Base-by-base conservation (phyloP, 345 rosid species). In the Populus ilicifolia region DNA sequence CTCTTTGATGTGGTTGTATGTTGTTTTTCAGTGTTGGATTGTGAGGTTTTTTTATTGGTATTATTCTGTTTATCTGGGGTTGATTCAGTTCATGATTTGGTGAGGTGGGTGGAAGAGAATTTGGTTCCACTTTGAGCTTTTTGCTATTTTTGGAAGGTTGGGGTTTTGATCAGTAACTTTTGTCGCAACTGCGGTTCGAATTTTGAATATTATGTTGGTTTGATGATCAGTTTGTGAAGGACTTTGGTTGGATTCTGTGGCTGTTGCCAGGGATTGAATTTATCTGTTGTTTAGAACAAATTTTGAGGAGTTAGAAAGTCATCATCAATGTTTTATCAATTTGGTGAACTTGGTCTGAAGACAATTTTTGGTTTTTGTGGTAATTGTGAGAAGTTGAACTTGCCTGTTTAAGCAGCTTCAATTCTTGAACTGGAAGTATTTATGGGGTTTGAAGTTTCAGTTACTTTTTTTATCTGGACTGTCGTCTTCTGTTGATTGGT, bases 21-120 rank as follows among this genome's bases (percentile, higher is more conserved):
- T 18, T 65, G 3, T 39, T 54, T 14, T 5, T 12, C 10, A 5
- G 20, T 44, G 20, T 43, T 21, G 17, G 38, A 18, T 5, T 70
- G 25, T 67, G 65, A 63, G 74, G 70, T 71, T 75, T 23, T 70
- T 41, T 10, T 41, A 41, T 2, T 41, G 12, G 3, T 41, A 41
- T 27, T 54, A 38, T 44, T 80, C 71, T 70, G 5, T 12, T 35
- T 72, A 2, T 27, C 30, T 69, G 77, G 81, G 64, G 74, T 82
- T 39, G 72, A 8, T 77, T 81, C 77, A 2, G 70, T 78, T 67
- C 56, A 17, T 76, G 48, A 38, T 83, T 77, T 85, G 71, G 52
- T 71, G 80, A 79, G 69, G 50, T 80, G 77, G 79, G 81, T 75
- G 18, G 27, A 43, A 30, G 62, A 48, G 74, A 67, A 77, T 76